These are phyloP conservation scores for Cyclostephanos tholiformis DNA, from an alignment of 108 stramenopile genomes.

Conservation along the genomic window DNA sequence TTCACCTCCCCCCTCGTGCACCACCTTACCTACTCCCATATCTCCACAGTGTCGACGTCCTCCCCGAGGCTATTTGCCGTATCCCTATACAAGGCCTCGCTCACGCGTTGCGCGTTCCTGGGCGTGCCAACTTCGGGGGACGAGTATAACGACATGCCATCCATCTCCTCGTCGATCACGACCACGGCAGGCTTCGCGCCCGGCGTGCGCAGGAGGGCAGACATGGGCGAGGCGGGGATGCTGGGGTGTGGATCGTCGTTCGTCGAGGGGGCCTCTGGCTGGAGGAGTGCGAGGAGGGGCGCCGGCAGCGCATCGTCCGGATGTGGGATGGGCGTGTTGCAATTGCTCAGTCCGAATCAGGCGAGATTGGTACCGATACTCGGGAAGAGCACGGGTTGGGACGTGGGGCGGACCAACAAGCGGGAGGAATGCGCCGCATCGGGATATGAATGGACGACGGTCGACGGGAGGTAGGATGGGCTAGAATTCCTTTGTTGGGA, in stretches of 20 bases:
- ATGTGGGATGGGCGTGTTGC: slow-evolving; percentile 51
- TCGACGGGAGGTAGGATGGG: slow-evolving; percentile 20
- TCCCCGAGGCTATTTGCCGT: slow-evolving; percentile 60
- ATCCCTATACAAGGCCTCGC: slow-evolving; percentile 57
- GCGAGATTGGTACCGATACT: slow-evolving; percentile 52
- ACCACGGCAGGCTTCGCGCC: slow-evolving; percentile 2
- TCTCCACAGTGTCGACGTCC: slow-evolving; percentile 50
- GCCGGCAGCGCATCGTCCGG: background rate
- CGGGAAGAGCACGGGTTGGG: slow-evolving; percentile 60
- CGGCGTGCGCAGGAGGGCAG: slow-evolving; percentile 12
- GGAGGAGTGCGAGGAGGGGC: slow-evolving; percentile 6
- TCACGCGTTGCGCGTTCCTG: slow-evolving; percentile 58
- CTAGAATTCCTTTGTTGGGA: background rate
- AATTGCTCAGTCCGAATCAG: slow-evolving; percentile 54
- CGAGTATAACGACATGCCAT: slow-evolving; percentile 44
- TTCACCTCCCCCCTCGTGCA: too few species aligned
- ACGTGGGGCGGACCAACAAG: slow-evolving; percentile 39
- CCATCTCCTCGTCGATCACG: slow-evolving; percentile 36
- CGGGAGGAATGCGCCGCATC: slow-evolving; percentile 38
- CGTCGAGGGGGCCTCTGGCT: slow-evolving; percentile 18
- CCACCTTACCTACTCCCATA: background rate
- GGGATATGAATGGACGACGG: slow-evolving; percentile 47
- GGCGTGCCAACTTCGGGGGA: slow-evolving; percentile 24
- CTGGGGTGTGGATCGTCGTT: slow-evolving; percentile 1
- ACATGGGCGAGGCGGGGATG: slow-evolving; percentile 25